Evolutionary conservation across 306 rosid genomes (phyloP).

Genomic region (Acacia confusa): DNA sequence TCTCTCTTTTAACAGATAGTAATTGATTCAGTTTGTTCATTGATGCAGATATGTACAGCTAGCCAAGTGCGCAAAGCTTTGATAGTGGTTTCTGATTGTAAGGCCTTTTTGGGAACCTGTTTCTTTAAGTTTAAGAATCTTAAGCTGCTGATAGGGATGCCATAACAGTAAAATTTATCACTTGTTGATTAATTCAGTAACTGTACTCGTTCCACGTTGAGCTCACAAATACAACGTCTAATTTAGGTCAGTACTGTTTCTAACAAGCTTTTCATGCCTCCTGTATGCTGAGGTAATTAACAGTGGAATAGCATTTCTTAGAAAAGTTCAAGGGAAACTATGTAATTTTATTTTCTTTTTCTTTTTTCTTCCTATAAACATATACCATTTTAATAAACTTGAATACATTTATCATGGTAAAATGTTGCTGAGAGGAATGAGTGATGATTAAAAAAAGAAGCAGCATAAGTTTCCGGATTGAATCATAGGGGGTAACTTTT

Average conservation of each 20-base stretch:
- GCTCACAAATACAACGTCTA: constrained; percentile 30
- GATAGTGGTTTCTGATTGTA: constrained; percentile 26
- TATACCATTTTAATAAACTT: not conserved
- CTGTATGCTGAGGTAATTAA: not conserved
- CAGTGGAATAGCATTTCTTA: not conserved
- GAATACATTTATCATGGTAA: not conserved
- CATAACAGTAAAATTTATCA: not conserved
- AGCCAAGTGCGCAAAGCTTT: constrained; percentile 39
- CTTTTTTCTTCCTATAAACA: not conserved
- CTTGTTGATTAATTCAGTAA: too few relatives aligned
- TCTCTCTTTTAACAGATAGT: not conserved
- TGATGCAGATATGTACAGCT: constrained; percentile 76
- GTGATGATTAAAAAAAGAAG: not conserved
- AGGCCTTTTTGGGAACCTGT: constrained; percentile 30
- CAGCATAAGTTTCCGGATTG: not conserved
- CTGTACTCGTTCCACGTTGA: not conserved
- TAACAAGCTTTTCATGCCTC: not conserved
- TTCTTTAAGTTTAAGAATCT: constrained; percentile 10
- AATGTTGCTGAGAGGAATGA: not conserved
- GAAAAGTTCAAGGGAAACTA: not conserved
- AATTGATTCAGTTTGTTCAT: constrained; percentile 7
- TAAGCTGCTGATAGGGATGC: not conserved
- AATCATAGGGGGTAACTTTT: not conserved
- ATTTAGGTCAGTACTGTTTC: constrained; percentile 39
- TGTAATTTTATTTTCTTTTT: not conserved